phyloP scores from a whole-genome alignment of 1,139 yeast species.

The Protomyces arabidopsidicola region DNA sequence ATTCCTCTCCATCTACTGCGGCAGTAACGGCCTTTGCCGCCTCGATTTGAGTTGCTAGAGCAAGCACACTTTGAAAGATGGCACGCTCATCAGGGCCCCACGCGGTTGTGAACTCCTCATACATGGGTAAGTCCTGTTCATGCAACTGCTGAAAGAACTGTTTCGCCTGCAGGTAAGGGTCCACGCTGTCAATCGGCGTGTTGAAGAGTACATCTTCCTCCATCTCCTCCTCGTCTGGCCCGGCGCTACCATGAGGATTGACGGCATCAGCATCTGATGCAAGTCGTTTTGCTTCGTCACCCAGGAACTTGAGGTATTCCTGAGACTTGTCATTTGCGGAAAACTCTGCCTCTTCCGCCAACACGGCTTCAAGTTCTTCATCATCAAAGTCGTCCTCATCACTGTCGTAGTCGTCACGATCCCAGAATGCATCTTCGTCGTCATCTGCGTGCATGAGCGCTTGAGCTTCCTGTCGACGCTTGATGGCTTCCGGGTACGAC shows the following conservation, averaged over 20 bases:
- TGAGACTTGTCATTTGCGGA: slow-evolving; percentile 1
- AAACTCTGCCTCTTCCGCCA: slow-evolving; percentile 41
- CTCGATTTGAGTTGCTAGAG: slow-evolving; percentile 11
- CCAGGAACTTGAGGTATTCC: slow-evolving; percentile 39
- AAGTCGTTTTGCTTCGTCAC: slow-evolving; percentile 36
- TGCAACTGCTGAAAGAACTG: slow-evolving; percentile 44
- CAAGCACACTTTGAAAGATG: slow-evolving; percentile 24
- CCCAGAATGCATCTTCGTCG: slow-evolving; percentile 42
- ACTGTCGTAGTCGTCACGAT: slow-evolving; percentile 40
- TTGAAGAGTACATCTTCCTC: slow-evolving; percentile 78
- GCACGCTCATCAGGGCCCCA: slow-evolving; percentile 10
- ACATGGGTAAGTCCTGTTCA: slow-evolving; percentile 33
- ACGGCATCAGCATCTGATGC: slow-evolving; percentile 1
- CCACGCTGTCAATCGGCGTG: slow-evolving; percentile 68
- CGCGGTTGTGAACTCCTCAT: slow-evolving; percentile 19
- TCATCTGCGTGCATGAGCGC: slow-evolving; percentile 59
- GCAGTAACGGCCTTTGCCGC: not conserved
- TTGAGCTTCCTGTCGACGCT: slow-evolving; percentile 39
- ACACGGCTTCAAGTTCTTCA: slow-evolving; percentile 34
- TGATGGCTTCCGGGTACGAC: slow-evolving; percentile 66
- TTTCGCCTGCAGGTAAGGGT: slow-evolving; percentile 55
- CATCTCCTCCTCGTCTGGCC: slow-evolving; percentile 40
- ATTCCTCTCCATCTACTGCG: too few relatives aligned
- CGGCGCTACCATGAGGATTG: slow-evolving; percentile 22
- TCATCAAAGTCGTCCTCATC: slow-evolving; percentile 48